Base-by-base conservation (phyloP, 805 yeast species). In the Starmera caribaea region DNA sequence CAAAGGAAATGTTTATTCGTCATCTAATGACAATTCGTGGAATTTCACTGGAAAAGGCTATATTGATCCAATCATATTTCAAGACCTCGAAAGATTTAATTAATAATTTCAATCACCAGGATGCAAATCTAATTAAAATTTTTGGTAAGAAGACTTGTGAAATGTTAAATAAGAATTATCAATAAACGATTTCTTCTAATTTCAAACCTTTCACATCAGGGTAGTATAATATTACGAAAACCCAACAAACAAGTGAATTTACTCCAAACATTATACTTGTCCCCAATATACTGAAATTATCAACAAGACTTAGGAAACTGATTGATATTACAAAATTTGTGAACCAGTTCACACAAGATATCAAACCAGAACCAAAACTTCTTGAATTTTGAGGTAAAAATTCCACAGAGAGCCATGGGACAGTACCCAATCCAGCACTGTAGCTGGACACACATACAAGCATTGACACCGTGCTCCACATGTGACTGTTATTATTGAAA, bases 21-120 rank as follows among this genome's bases (percentile, higher is more conserved):
- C 77, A 87, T 80, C 68, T 92, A 16, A 76, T 88, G 81, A 74
- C 88, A 3, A 71, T 83, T 3, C 71, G 74, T 44, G 98, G 97
- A 1, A 68, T 92, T 1, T 76, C 95, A 0, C 61, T 85, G 27
- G 97, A 90, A 45, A 87, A 84, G 54, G 98, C 98, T 0, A 54
- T 76, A 9, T 75, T 76, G 8, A 77, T 92, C 9, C 97, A 89
- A 58, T 64, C 65, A 15, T 55, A 68, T 33, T 92, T 68, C 53
- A 76, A 77, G 3, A 89, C 97, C 0, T 92, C 97, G 0, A 62
- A 63, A 30, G 55, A 53, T 15, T 65, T 90, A n/a, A 55, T 80
- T 11, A 64, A 67, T 16, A 74, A 69, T 10, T 83, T 65, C 47
- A 50, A 53, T 35, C 36, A 44, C 1, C 32, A 36, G 4, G 51